phyloP scores from a whole-genome alignment of 164 flowering plant species.

The Umbellularia californica region DNA sequence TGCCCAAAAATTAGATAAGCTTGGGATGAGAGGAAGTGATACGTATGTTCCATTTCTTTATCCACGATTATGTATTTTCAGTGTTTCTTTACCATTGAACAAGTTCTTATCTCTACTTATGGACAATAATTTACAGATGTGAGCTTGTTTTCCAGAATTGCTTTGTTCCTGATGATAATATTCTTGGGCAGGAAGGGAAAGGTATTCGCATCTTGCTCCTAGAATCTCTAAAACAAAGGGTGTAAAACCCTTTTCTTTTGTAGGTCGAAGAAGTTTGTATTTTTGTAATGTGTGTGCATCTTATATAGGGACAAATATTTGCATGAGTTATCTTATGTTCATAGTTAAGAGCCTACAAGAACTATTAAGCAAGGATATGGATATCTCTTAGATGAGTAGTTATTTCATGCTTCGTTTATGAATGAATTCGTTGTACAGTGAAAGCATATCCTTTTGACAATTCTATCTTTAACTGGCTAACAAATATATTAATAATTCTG shows the following conservation, averaged over 20 bases:
- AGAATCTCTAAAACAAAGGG: not conserved
- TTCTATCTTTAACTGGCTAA: not conserved
- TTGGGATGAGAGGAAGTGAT: slow-evolving; percentile 99
- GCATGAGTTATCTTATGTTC: not conserved
- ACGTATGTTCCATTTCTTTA: slow-evolving; percentile 51
- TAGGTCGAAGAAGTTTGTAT: not conserved
- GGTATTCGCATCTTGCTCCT: slow-evolving; percentile 34
- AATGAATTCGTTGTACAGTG: not conserved
- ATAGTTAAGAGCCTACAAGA: not conserved
- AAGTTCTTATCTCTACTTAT: slow-evolving; percentile 12
- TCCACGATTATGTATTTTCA: not conserved
- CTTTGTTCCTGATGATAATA: slow-evolving; percentile 93
- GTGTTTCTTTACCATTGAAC: not conserved
- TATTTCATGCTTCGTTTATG: not conserved
- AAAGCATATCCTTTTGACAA: not conserved
- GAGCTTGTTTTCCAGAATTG: slow-evolving; percentile 98
- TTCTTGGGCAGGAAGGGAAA: slow-evolving; percentile 98
- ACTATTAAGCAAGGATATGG: not conserved
- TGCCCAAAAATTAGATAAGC: slow-evolving; percentile 97
- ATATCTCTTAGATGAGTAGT: not conserved
- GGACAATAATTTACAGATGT: slow-evolving; percentile 51
- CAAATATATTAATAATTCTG: not conserved
- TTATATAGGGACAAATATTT: not conserved
- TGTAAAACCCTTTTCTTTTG: too few relatives aligned
- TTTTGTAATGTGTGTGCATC: not conserved